These are phyloP conservation scores for Naganishia onofrii DNA, from an alignment of 768 basidiomycete genomes.

Conservation along the genomic window DNA sequence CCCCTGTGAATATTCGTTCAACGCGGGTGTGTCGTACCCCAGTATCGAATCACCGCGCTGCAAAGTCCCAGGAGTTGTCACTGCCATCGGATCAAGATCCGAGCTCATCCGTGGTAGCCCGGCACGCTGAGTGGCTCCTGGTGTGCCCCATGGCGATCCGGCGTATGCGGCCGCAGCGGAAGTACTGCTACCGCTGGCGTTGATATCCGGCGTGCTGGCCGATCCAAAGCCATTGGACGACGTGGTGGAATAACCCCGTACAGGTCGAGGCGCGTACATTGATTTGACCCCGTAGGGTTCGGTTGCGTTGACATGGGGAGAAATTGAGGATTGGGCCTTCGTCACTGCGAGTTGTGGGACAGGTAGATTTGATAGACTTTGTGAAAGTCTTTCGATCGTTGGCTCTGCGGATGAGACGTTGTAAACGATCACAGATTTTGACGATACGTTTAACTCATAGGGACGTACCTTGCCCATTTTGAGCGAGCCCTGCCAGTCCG, in stretches of 20 bases:
- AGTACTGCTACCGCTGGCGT: neutral
- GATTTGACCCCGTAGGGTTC: constrained; percentile 12
- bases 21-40: constrained; percentile 10
- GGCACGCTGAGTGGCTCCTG: constrained; percentile 3
- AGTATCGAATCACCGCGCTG: constrained; percentile 13
- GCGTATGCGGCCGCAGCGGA: constrained; percentile 13
- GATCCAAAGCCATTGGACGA: constrained; percentile 29
- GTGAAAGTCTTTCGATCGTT: constrained; percentile 21
- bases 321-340: neutral
- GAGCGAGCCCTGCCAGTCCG: constrained; percentile 80
- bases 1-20: constrained; percentile 4
- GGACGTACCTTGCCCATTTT: constrained; percentile 65
- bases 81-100: constrained; percentile 3
- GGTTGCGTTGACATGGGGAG: constrained; percentile 13
- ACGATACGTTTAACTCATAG: constrained; percentile 12
- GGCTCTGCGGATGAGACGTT: neutral
- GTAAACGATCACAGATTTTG: neutral
- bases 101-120: constrained; percentile 12
- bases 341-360: constrained; percentile 14
- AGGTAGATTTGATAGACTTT: constrained; percentile 1
- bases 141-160: constrained; percentile 17
- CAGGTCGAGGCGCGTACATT: constrained; percentile 16
- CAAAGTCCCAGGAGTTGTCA: neutral
- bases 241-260: constrained; percentile 21
- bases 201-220: constrained; percentile 4